These are phyloP conservation scores for Aspergillus sp. DNA, from an alignment of 2,329 filamentous ascomycete genomes.

Conservation along the genomic window DNA sequence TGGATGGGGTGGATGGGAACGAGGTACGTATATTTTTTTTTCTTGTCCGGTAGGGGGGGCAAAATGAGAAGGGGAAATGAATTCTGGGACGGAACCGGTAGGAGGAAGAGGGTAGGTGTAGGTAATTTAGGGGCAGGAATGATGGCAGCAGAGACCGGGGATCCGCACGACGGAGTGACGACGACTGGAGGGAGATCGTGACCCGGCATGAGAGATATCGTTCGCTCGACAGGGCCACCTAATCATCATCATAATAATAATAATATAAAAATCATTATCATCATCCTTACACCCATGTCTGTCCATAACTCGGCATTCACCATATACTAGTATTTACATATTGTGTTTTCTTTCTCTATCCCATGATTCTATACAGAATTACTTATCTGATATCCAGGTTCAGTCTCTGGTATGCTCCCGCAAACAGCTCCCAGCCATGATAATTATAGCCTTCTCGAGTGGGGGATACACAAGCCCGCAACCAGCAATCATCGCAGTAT, in stretches of 20 bases:
- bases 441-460: slow-evolving; percentile 2
- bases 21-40: slow-evolving; percentile 10
- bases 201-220: slow-evolving; percentile 11
- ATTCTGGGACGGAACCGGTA: background rate
- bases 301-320: too few relatives aligned
- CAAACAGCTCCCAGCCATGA: slow-evolving; percentile 1
- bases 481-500: background rate
- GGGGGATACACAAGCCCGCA: background rate
- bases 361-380: too few relatives aligned
- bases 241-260: background rate
- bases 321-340: too few relatives aligned
- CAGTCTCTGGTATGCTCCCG: background rate
- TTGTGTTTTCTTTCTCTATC: too few relatives aligned
- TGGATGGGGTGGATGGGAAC: slow-evolving; percentile 4
- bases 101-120: background rate
- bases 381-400: too few relatives aligned
- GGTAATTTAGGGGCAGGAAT: background rate
- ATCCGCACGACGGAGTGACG: slow-evolving; percentile 9
- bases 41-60: background rate
- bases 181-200: slow-evolving; percentile 10
- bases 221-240: slow-evolving; percentile 7
- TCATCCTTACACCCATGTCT: too few relatives aligned
- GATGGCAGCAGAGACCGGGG: slow-evolving; percentile 9
- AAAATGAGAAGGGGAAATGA: background rate
- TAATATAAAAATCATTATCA: too few relatives aligned